A percentile compares a stretch with the other conserved stretches of the same genome.
Evolutionary conservation across 352 stramenopile genomes (phyloP).

Genomic region (Pythium biforme): DNA sequence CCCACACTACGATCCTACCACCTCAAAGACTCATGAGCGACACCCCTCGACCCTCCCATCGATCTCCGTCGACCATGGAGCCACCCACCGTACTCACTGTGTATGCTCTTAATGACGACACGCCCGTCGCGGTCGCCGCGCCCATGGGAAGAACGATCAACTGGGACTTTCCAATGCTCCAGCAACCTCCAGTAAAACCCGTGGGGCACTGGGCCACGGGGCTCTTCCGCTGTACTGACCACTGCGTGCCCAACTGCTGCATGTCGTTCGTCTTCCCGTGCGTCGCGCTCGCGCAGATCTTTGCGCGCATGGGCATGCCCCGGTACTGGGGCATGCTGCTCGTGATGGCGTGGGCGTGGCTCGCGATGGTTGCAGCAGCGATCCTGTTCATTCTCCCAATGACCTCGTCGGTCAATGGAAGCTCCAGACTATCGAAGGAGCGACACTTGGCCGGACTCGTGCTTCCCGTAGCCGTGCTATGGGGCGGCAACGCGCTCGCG

Average conservation of each 20-base stretch:
- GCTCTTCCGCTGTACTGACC: slow-evolving; percentile 31
- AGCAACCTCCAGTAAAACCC: not conserved
- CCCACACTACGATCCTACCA: not conserved
- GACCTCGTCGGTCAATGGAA: not conserved
- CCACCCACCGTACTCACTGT: not conserved
- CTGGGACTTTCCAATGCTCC: slow-evolving; percentile 9
- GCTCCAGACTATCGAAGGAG: not conserved
- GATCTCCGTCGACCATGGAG: not conserved
- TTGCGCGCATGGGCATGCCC: slow-evolving; percentile 20
- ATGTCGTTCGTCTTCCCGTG: slow-evolving; percentile 31
- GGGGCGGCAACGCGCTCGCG: not conserved
- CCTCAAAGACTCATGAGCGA: too few species aligned
- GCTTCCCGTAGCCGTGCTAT: not conserved
- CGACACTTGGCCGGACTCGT: slow-evolving; percentile 1
- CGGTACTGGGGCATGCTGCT: slow-evolving; percentile 10
- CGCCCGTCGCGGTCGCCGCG: not conserved
- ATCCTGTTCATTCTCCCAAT: slow-evolving; percentile 1
- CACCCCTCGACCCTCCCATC: not conserved
- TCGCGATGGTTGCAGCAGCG: not conserved
- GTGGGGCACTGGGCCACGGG: slow-evolving; percentile 15
- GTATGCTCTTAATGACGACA: not conserved
- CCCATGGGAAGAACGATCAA: not conserved
- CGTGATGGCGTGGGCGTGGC: slow-evolving; percentile 3
- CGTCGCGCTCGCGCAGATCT: slow-evolving; percentile 33
- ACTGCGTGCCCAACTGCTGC: slow-evolving; percentile 29